phyloP scores from a whole-genome alignment of 2,329 filamentous ascomycete genomes.

The Achaetomium macrosporum region DNA sequence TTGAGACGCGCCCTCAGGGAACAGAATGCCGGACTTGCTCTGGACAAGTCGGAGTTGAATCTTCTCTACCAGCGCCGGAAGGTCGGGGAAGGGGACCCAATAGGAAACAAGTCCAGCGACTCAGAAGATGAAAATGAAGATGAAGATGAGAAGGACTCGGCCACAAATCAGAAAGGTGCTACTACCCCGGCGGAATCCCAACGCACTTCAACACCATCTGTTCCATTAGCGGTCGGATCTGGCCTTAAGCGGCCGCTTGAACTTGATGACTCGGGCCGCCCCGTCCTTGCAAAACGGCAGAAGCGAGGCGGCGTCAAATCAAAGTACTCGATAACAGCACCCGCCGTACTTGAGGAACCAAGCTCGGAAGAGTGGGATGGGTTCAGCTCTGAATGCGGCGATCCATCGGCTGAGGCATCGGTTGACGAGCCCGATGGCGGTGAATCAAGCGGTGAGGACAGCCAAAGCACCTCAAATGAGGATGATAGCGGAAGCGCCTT shows the following conservation, averaged over 20 bases:
- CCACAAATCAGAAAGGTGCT: slow-evolving; percentile 3
- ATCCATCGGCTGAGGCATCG: slow-evolving; percentile 20
- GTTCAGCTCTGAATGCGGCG: slow-evolving; percentile 47
- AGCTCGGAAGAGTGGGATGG: slow-evolving; percentile 55
- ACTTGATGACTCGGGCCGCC: slow-evolving; percentile 69
- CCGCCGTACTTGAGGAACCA: slow-evolving; percentile 37
- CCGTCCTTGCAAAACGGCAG: slow-evolving; percentile 77
- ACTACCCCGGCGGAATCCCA: neutral
- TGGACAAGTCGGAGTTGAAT: slow-evolving; percentile 46
- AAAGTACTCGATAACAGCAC: slow-evolving; percentile 43
- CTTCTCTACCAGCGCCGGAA: slow-evolving; percentile 47
- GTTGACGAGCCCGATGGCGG: slow-evolving; percentile 27
- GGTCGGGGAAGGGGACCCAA: slow-evolving; percentile 27
- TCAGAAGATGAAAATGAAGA: slow-evolving; percentile 24
- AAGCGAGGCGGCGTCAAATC: slow-evolving; percentile 58
- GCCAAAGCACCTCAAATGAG: slow-evolving; percentile 31
- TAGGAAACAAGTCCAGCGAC: slow-evolving; percentile 23
- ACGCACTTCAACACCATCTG: slow-evolving; percentile 1
- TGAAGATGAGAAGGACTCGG: slow-evolving; percentile 17
- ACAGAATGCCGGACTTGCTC: slow-evolving; percentile 55
- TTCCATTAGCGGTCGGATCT: slow-evolving; percentile 50
- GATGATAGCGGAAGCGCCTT: slow-evolving; percentile 12
- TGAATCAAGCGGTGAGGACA: slow-evolving; percentile 29
- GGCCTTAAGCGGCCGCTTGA: slow-evolving; percentile 86
- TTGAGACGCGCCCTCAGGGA: slow-evolving; percentile 59